Evolutionary conservation across 1,139 yeast species (phyloP).

Genomic region (Tardiomyces depauwii): DNA sequence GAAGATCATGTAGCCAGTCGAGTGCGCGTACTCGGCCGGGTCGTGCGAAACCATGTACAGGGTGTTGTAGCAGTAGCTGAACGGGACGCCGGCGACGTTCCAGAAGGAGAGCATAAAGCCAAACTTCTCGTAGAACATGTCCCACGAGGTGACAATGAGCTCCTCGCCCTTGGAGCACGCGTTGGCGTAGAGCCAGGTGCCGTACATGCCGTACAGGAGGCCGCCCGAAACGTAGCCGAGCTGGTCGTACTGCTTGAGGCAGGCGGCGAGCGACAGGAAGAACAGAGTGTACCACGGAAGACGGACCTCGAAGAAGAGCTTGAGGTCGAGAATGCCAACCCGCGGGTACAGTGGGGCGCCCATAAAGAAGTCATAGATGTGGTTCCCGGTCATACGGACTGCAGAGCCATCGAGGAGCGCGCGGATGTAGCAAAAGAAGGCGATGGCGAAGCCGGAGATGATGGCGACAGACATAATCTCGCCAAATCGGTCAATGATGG

Average conservation of each 20-base stretch:
- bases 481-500: slow-evolving; percentile 72
- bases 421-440: slow-evolving; percentile 56
- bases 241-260: slow-evolving; percentile 64
- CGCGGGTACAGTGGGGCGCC: slow-evolving; percentile 97
- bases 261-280: slow-evolving; percentile 65
- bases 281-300: slow-evolving; percentile 91
- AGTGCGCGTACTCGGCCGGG: slow-evolving; percentile 72
- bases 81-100: slow-evolving; percentile 99
- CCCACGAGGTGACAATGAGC: slow-evolving; percentile 96
- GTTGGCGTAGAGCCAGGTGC: slow-evolving; percentile 91
- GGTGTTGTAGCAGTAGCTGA: slow-evolving; percentile 92
- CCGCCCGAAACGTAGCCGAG: slow-evolving; percentile 77
- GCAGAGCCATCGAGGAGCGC: slow-evolving; percentile 38
- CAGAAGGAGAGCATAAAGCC: slow-evolving; percentile 97
- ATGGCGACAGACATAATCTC: slow-evolving; percentile 90
- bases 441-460: slow-evolving; percentile 56
- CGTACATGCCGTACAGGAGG: slow-evolving; percentile 59
- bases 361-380: slow-evolving; percentile 84
- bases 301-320: slow-evolving; percentile 96
- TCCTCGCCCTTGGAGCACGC: slow-evolving; percentile 98
- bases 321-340: slow-evolving; percentile 81
- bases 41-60: slow-evolving; percentile 71
- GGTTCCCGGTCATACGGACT: slow-evolving; percentile 86
- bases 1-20: slow-evolving; percentile 43
- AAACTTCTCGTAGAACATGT: slow-evolving; percentile 97